phyloP scores from a whole-genome alignment of 805 yeast species.

The Kuraishia floccosa region DNA sequence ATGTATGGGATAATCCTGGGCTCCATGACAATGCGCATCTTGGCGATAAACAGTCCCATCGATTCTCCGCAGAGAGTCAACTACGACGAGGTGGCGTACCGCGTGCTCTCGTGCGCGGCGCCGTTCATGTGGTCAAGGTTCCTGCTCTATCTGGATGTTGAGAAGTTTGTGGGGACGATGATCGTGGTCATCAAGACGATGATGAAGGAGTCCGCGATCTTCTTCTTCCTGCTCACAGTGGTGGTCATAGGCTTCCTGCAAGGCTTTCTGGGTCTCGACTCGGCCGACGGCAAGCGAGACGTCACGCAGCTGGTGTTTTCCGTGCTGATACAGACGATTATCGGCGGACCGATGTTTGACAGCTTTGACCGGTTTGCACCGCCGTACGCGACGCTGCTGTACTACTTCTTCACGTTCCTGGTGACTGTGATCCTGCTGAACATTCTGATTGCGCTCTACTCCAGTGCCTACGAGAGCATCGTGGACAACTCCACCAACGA shows the following conservation, averaged over 20 bases:
- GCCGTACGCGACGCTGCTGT: constrained; percentile 76
- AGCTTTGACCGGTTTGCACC: constrained; percentile 66
- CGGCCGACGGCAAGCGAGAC: constrained; percentile 76
- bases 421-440: constrained; percentile 69
- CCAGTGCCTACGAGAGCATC: constrained; percentile 74
- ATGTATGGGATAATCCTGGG: constrained; percentile 45
- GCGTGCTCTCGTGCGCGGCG: constrained; percentile 68
- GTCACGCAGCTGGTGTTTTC: constrained; percentile 54
- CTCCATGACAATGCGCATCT: constrained; percentile 44
- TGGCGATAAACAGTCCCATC: constrained; percentile 18
- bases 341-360: constrained; percentile 65
- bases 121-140: constrained; percentile 83
- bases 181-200: constrained; percentile 73
- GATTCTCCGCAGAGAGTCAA: constrained; percentile 8
- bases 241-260: constrained; percentile 76
- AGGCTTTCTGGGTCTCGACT: constrained; percentile 79
- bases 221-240: constrained; percentile 61
- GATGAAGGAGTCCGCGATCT: constrained; percentile 80
- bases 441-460: constrained; percentile 74
- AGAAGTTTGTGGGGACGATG: constrained; percentile 80
- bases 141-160: constrained; percentile 65
- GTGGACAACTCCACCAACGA: constrained; percentile 79
- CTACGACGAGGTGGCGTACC: constrained; percentile 32
- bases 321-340: constrained; percentile 58
- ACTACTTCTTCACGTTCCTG: constrained; percentile 67